Conservation (phyloP, 1,139 yeast genomes). For the Trichomonascaceae sp. region DNA sequence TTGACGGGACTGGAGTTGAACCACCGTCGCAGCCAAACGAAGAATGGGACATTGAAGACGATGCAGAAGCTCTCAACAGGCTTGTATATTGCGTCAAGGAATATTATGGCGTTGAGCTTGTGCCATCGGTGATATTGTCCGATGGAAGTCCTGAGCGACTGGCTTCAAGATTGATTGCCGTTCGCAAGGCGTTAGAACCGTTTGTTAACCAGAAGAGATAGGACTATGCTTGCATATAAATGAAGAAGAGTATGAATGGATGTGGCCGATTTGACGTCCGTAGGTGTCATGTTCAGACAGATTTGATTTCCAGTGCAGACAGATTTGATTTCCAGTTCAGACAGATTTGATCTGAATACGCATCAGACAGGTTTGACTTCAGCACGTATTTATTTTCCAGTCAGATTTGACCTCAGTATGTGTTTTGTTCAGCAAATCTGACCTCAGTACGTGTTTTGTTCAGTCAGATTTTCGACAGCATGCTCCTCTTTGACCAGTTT, state of each 20-base stretch:
- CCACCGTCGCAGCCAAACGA: slow-evolving; percentile 24
- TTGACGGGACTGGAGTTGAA: slow-evolving; percentile 18
- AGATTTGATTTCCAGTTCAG: too few species aligned
- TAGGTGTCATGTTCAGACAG: too few species aligned
- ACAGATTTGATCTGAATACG: too few species aligned
- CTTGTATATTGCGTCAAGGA: slow-evolving; percentile 28
- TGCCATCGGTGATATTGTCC: slow-evolving; percentile 28
- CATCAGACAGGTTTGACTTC: too few species aligned
- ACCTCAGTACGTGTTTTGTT: neutral
- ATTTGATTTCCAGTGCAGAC: neutral
- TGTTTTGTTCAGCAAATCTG: too few species aligned
- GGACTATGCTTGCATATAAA: neutral
- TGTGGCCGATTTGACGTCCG: too few species aligned
- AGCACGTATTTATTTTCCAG: too few species aligned
- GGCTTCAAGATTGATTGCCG: slow-evolving; percentile 27
- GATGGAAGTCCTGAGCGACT: slow-evolving; percentile 28
- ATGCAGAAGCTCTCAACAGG: slow-evolving; percentile 24
- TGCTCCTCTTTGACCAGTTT: slow-evolving; percentile 14
- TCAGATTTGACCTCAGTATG: too few species aligned
- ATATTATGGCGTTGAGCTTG: slow-evolving; percentile 31
- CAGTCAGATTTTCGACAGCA: neutral
- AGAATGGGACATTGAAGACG: slow-evolving; percentile 24
- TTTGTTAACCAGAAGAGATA: slow-evolving; percentile 17
- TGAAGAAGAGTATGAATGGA: neutral
- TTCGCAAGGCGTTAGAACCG: slow-evolving; percentile 29